phyloP scores from a whole-genome alignment of 1,284 basidiomycete species.

The Clitocybe nebularis region DNA sequence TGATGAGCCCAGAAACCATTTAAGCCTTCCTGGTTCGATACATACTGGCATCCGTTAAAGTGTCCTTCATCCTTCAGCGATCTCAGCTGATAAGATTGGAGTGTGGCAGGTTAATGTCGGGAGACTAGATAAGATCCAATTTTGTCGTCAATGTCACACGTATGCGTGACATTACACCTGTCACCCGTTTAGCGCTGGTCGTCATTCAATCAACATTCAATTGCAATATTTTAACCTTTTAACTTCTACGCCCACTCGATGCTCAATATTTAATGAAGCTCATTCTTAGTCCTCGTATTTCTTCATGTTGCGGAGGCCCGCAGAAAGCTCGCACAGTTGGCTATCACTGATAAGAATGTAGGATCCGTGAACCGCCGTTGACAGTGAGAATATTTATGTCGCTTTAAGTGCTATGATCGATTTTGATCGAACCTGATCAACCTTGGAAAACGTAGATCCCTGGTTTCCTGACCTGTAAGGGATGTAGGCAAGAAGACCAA shows the following conservation, averaged over 20 bases:
- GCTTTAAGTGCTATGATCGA: conserved; percentile 1
- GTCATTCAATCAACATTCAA: too few relatives aligned
- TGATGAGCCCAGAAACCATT: neutral
- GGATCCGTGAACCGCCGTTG: conserved; percentile 1
- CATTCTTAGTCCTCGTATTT: too few relatives aligned
- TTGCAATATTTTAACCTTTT: too few relatives aligned
- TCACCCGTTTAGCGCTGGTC: too few relatives aligned
- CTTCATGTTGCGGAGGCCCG: too few relatives aligned
- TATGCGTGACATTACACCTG: too few relatives aligned
- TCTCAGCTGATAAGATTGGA: conserved; percentile 4
- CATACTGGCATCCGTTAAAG: conserved; percentile 58
- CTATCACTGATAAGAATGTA: too few relatives aligned
- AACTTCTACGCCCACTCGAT: too few relatives aligned
- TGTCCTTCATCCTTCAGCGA: conserved; percentile 55
- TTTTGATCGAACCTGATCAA: conserved; percentile 1
- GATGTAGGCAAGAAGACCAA: too few relatives aligned
- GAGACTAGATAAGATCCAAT: neutral
- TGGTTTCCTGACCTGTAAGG: too few relatives aligned
- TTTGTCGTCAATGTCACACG: neutral
- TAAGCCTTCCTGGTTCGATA: conserved; percentile 12
- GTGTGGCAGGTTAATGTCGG: neutral
- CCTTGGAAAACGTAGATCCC: neutral
- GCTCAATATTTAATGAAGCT: too few relatives aligned
- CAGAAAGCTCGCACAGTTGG: too few relatives aligned
- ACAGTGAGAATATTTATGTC: conserved; percentile 1